Evolutionary conservation across 768 basidiomycete genomes (phyloP), one percentile per base, ranked within the genome.

Genomic region (Asterophora lycoperdoides): DNA sequence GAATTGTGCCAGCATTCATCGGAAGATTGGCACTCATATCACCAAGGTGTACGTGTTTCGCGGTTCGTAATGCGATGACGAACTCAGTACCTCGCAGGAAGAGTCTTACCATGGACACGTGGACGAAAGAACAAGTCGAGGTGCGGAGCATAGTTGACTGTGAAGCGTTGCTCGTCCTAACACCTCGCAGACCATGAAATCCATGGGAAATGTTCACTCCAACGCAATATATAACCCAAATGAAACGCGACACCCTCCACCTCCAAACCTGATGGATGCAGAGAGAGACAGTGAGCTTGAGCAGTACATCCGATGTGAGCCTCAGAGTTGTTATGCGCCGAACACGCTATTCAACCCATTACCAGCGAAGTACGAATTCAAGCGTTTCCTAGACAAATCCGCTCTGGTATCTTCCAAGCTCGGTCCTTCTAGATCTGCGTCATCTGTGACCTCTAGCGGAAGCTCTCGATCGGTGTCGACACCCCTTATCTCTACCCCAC

Each of bases 11-110:
- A 86, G 87, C 50, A 81, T 95, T 43, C 94, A 97, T 70, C 79
- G 94, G 45, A 95, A 94, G 73, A 84, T 97, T 50, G 94, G 94
- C 1, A 94, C 91, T 4, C 94, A 97, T 64, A 75, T 93, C 56
- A 82, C 88, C 0, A 93, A 96, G 81, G 89, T 97, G 91, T 93
- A 74, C 63, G 80, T 74, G 26, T 14, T 28, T 45, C 15, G 11
- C 4, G 26, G 33, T 18, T 11, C 11, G 38, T 3, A 10, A 9
- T 9, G 18, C 23, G 14, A 44, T 2, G 20, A 13, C 36, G 26
- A 23, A 35, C 46, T 51, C 43, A n/a, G 20, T 47, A 18, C 41
- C 15, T 41, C 15, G 30, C 52, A 95, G 93, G 52, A 96, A 95
- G 76, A 94, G 91, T 60, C 57, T 96, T 33, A 91, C 89, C 1